phyloP scores from a whole-genome alignment of 192 early-diverging fungal species.

The Rhizoclosmatium sp. region DNA sequence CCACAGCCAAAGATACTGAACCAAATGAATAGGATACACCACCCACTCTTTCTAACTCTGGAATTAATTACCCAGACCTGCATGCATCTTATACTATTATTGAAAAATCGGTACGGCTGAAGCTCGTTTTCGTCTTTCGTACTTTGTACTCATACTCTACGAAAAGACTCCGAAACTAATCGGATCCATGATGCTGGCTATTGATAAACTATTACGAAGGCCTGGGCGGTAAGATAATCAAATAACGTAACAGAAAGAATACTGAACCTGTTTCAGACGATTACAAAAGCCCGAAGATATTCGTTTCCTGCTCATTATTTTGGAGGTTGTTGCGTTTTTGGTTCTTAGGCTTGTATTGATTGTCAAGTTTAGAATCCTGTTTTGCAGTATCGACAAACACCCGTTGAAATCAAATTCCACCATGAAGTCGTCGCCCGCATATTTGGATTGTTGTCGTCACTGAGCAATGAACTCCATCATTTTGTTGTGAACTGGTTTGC shows the following conservation, averaged over 20 bases:
- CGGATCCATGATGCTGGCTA: constrained; percentile 48
- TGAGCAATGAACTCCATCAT: constrained; percentile 87
- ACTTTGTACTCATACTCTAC: constrained; percentile 1
- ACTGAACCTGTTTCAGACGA: constrained; percentile 29
- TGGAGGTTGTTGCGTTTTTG: constrained; percentile 67
- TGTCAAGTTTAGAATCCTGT: constrained; percentile 72
- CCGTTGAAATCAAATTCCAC: constrained; percentile 81
- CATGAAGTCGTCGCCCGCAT: constrained; percentile 84
- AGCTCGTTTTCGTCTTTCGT: constrained; percentile 1
- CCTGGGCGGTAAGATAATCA: constrained; percentile 50
- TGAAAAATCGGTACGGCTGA: constrained; percentile 31
- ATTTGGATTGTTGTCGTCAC: constrained; percentile 81
- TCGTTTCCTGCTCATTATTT: constrained; percentile 82
- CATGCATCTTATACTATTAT: constrained; percentile 48
- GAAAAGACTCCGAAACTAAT: constrained; percentile 32
- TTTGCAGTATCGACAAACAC: constrained; percentile 75
- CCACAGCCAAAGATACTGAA: too few species aligned
- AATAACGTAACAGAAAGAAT: not conserved
- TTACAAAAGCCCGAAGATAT: constrained; percentile 63
- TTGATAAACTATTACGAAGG: constrained; percentile 47
- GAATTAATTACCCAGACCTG: constrained; percentile 40
- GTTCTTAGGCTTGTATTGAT: not conserved
- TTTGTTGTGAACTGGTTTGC: constrained; percentile 85
- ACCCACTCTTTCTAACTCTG: constrained; percentile 41
- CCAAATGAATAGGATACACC: constrained; percentile 14